A percentile compares a stretch with the other conserved stretches of the same genome.
Evolutionary conservation across 2,329 filamentous ascomycete species (phyloP).

Genomic region (Cladosporium sphaerospermum): DNA sequence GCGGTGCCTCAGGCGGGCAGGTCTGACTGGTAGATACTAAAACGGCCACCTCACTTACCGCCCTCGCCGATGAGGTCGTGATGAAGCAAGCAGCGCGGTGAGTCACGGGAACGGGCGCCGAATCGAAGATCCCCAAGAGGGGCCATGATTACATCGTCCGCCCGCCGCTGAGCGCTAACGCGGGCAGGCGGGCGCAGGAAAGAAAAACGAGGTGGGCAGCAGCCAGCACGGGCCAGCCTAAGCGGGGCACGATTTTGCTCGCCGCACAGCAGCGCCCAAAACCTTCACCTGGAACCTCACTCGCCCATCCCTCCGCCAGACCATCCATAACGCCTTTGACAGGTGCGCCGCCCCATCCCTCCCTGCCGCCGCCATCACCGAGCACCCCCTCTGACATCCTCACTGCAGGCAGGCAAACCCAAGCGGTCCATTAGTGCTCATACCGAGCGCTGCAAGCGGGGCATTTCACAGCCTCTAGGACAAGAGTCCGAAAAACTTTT

Average conservation of each 20-base stretch:
- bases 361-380: conserved; percentile 6
- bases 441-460: conserved; percentile 21
- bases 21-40: too few relatives aligned
- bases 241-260: too few relatives aligned
- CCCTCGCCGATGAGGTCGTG: neutral
- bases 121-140: too few relatives aligned
- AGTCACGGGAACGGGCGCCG: neutral
- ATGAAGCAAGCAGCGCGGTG: neutral
- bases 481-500: conserved; percentile 19
- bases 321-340: conserved; percentile 18
- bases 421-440: conserved; percentile 19
- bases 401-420: conserved; percentile 28
- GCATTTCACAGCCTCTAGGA: conserved; percentile 17
- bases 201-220: too few relatives aligned
- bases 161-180: too few relatives aligned
- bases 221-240: too few relatives aligned
- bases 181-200: too few relatives aligned
- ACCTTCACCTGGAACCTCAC: conserved; percentile 2
- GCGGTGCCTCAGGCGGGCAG: too few relatives aligned
- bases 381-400: conserved; percentile 37
- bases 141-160: too few relatives aligned
- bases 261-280: too few relatives aligned
- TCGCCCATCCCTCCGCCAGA: conserved; percentile 18
- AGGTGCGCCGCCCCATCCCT: conserved; percentile 14
- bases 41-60: too few relatives aligned